Evolutionary conservation across 2,329 filamentous ascomycete species (phyloP).

Genomic region (Aspergillus ibericus): DNA sequence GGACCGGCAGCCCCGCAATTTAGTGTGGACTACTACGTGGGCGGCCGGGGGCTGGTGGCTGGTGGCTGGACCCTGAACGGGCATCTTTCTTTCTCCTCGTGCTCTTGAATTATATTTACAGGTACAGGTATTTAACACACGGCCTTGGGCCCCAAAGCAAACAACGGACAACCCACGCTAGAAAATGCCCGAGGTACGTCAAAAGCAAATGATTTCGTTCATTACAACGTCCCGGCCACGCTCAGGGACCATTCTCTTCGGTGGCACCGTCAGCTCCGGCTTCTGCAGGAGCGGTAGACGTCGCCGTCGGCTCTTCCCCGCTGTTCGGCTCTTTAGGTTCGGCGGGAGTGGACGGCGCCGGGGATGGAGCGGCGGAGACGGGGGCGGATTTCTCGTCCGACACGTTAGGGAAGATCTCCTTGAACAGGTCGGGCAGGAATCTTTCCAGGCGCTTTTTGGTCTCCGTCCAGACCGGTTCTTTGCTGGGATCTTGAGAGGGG

Average conservation of each 20-base stretch:
- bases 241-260: background rate
- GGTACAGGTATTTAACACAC: background rate
- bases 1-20: too few relatives aligned
- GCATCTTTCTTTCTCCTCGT: too few relatives aligned
- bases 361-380: background rate
- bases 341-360: background rate
- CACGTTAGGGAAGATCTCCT: conserved; percentile 54
- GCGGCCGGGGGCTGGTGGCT: too few relatives aligned
- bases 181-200: conserved; percentile 16
- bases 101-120: too few relatives aligned
- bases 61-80: too few relatives aligned
- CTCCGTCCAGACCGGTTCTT: conserved; percentile 60
- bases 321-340: conserved; percentile 2
- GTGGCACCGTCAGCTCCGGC: background rate
- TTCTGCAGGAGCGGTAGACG: background rate
- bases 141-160: background rate
- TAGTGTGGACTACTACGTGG: too few relatives aligned
- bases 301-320: background rate
- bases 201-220: background rate
- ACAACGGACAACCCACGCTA: conserved; percentile 11
- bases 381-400: background rate
- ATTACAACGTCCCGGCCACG: background rate
- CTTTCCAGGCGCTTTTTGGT: conserved; percentile 61
- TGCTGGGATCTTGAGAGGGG: conserved; percentile 54
- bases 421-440: conserved; percentile 61